phyloP scores from a whole-genome alignment of 345 rosid genomes.

The Gossypium anomalum region DNA sequence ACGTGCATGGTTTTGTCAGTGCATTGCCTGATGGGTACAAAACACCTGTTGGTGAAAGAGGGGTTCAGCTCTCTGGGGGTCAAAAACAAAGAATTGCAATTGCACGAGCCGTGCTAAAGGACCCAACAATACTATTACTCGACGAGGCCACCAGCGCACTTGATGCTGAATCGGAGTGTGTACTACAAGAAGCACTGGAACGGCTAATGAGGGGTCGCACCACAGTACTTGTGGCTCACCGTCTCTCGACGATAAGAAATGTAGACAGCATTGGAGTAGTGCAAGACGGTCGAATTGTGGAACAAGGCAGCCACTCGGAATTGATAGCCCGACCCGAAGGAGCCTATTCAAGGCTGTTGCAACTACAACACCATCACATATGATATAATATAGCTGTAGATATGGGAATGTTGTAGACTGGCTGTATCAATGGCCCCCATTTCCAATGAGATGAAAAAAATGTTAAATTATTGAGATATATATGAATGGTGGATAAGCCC shows the following conservation, averaged over 20 bases:
- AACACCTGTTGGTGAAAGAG: slow-evolving; percentile 95
- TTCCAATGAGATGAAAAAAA: slow-evolving; percentile 31
- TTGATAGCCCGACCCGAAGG: slow-evolving; percentile 76
- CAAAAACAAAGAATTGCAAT: slow-evolving; percentile 98
- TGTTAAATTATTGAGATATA: slow-evolving; percentile 26
- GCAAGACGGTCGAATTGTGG: slow-evolving; percentile 89
- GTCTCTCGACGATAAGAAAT: slow-evolving; percentile 85
- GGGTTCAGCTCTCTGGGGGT: slow-evolving; percentile 95
- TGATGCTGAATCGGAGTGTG: slow-evolving; percentile 93
- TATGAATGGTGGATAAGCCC: slow-evolving; percentile 26
- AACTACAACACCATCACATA: slow-evolving; percentile 81
- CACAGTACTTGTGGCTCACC: slow-evolving; percentile 90
- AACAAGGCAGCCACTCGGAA: slow-evolving; percentile 90
- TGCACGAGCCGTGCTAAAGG: slow-evolving; percentile 97
- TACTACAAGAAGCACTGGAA: slow-evolving; percentile 93
- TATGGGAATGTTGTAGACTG: slow-evolving; percentile 45
- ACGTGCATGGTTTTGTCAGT: slow-evolving; percentile 85
- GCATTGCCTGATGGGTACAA: slow-evolving; percentile 90
- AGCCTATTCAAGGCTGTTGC: slow-evolving; percentile 84
- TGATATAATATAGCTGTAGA: slow-evolving; percentile 68
- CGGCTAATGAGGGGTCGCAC: slow-evolving; percentile 96
- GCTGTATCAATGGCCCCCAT: slow-evolving; percentile 23
- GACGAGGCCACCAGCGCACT: slow-evolving; percentile 99
- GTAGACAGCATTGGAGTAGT: slow-evolving; percentile 89
- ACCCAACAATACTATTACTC: slow-evolving; percentile 78